Base-by-base conservation (phyloP, 768 basidiomycete genomes). In the Hypholoma sublateritium region DNA sequence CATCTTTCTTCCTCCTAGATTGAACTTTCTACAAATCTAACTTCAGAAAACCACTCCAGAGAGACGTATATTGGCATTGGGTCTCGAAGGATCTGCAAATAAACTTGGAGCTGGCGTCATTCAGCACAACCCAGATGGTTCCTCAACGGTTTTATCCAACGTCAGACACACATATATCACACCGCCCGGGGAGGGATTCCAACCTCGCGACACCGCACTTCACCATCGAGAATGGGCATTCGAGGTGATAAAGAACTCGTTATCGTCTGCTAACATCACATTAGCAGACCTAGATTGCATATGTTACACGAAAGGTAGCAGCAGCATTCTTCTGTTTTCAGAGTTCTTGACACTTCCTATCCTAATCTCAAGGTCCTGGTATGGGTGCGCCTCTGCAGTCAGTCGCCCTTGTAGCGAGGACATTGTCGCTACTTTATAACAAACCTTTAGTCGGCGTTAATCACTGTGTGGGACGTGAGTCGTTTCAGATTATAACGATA, bases 151-250 rank as follows among this genome's bases (percentile, higher is more conserved):
- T 13, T 80, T 98, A 5, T 91, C 94, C 21, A 99, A 99, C 65
- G 79, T 98, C 60, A 84, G 97, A 61, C 97, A 98, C 66, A 99
- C 97, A n/a, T 98, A 98, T 70, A 91, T 98, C 63, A 98, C 97
- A 2, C 97, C 97, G 5, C 93, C 96, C 3, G 97, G 97, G 2
- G 94, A 98, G 75, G 97, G 97, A 0, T 99, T 99, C 68, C 85
- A 96, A 50, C 97, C 97, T 11, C 80, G 91, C 52, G 95, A 98
- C 67, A 99, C 97, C 13, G 97, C 97, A 2, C 79, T 89, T 55
- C 97, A 98, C 67, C 97, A 99, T 75, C 86, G 95, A 44, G 84
- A 97, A 71, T 98, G 97, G 97, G 85, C 82, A 1, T 74, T 92
- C 53, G 81, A 81, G 54, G 87, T 99, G 14, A 87, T 98, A 62